These are phyloP conservation scores for Verticillium isaacii DNA, from an alignment of 2,329 filamentous ascomycete genomes.

Conservation along the genomic window DNA sequence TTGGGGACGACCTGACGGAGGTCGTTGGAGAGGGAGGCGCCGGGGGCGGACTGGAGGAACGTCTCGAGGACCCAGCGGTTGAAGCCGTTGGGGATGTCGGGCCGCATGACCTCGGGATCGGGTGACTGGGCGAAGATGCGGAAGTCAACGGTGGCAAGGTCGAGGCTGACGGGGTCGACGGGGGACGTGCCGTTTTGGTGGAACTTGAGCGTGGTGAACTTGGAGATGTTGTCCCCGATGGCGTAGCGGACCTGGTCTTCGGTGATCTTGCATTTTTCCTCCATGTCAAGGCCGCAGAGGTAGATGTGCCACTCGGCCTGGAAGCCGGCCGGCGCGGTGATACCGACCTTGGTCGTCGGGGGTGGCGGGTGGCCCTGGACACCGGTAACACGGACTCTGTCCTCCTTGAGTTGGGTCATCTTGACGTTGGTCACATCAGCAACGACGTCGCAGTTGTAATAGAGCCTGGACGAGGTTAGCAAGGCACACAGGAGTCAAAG, in stretches of 20 bases:
- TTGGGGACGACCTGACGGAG: not conserved
- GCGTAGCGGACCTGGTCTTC: slow-evolving; percentile 40
- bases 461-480: slow-evolving; percentile 18
- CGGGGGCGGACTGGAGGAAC: slow-evolving; percentile 28
- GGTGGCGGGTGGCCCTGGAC: slow-evolving; percentile 37
- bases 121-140: slow-evolving; percentile 36
- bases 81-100: slow-evolving; percentile 4
- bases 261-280: slow-evolving; percentile 42
- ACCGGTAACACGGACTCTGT: slow-evolving; percentile 34
- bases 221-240: slow-evolving; percentile 30
- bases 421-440: slow-evolving; percentile 31
- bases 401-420: slow-evolving; percentile 26
- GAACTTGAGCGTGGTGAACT: slow-evolving; percentile 48
- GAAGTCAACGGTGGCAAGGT: slow-evolving; percentile 38
- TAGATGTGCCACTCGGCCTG: slow-evolving; percentile 40
- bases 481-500: not conserved
- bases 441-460: slow-evolving; percentile 44
- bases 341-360: slow-evolving; percentile 44
- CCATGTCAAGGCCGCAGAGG: slow-evolving; percentile 41
- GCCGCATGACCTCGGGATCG: slow-evolving; percentile 14
- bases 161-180: slow-evolving; percentile 31
- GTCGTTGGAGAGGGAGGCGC: not conserved
- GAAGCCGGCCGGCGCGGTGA: slow-evolving; percentile 43
- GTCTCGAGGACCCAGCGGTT: slow-evolving; percentile 3
- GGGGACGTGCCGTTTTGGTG: slow-evolving; percentile 20